Base-by-base conservation (phyloP, 2,329 filamentous ascomycete genomes). In the Ceratocystis ficicola region DNA sequence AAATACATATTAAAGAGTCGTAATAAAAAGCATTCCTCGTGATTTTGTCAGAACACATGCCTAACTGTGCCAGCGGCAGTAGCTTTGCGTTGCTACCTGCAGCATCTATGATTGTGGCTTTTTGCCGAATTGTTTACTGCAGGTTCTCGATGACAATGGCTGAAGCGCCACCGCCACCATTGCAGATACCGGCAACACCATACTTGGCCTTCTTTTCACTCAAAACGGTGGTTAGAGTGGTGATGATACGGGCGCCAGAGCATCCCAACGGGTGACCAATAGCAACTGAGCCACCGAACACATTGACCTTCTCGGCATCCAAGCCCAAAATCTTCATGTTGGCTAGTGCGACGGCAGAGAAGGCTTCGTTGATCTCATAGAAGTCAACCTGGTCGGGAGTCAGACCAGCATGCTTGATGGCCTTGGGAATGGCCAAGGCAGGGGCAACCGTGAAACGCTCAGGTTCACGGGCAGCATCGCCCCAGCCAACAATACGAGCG, bases 341-440 rank as follows among this genome's bases (percentile, higher is more conserved):
- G 70, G 94, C 92, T 64, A 99, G 83, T 48, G 94, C 90, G 69
- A 99, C 94, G 62, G 96, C 94, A 69, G 89, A 94, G 81, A 99
- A 99, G 52, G 94, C 94, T 81, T 99, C 94, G 81, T 99, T 99
- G 82, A 99, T 96, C 82, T 99, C 94, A 76, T 94, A 99, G 71
- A 86, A 94, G 73, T 97, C 93, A 67, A 99, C 82, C 68, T 89
- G 82, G 69, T 87, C 84, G 71, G 86, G 82, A 66, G 85, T 83
- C 69, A 99, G 79, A 69, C 89, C 89, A 68, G 94, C 94, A 78
- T 99, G 93, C 82, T 93, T 91, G 73, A 99, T 84, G 67, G 94
- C 94, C 82, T 97, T 99, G 75, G 94, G 94, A 72, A 99, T 95
- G 70, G 94, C 94, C 66, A 97, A 84, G 22, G 94, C 84, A 8